phyloP scores from a whole-genome alignment of 257 asterid genomes.

The Eucommia ulmoides region DNA sequence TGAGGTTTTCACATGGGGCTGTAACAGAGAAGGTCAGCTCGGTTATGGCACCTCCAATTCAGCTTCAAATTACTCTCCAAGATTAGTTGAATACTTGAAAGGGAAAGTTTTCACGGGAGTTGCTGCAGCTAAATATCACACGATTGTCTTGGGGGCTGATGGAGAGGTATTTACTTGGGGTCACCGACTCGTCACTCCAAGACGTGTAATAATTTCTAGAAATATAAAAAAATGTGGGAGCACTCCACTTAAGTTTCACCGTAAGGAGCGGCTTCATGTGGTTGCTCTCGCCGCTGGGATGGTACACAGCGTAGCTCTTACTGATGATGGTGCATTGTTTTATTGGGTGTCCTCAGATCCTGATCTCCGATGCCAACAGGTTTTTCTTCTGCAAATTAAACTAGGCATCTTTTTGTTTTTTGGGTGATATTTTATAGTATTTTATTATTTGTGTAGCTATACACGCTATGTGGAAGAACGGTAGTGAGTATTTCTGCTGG shows the following conservation, averaged over 20 bases:
- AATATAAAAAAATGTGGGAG: slow-evolving; percentile 54
- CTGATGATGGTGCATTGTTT: slow-evolving; percentile 89
- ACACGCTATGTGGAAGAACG: slow-evolving; percentile 58
- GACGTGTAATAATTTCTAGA: slow-evolving; percentile 67
- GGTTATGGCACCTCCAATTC: slow-evolving; percentile 98
- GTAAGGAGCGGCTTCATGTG: slow-evolving; percentile 70
- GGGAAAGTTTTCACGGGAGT: slow-evolving; percentile 67
- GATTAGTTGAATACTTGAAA: slow-evolving; percentile 87
- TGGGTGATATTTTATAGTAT: too few species aligned
- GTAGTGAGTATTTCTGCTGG: slow-evolving; percentile 73
- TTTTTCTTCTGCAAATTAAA: slow-evolving; percentile 14
- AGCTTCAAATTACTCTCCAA: slow-evolving; percentile 86
- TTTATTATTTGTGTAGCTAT: slow-evolving; percentile 31
- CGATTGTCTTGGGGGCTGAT: slow-evolving; percentile 81
- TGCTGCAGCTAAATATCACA: slow-evolving; percentile 89
- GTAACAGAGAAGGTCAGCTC: slow-evolving; percentile 99
- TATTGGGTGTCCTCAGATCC: slow-evolving; percentile 90
- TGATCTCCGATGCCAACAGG: slow-evolving; percentile 73
- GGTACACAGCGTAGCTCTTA: slow-evolving; percentile 72
- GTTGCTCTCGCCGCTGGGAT: slow-evolving; percentile 80
- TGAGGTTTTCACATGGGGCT: slow-evolving; percentile 96
- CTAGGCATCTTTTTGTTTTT: slow-evolving; percentile 2
- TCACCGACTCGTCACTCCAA: slow-evolving; percentile 88
- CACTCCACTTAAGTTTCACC: slow-evolving; percentile 61
- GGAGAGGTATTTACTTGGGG: slow-evolving; percentile 99